Base-by-base conservation (phyloP, 495 filamentous ascomycete genomes). In the Hyaloscypha bicolor region DNA sequence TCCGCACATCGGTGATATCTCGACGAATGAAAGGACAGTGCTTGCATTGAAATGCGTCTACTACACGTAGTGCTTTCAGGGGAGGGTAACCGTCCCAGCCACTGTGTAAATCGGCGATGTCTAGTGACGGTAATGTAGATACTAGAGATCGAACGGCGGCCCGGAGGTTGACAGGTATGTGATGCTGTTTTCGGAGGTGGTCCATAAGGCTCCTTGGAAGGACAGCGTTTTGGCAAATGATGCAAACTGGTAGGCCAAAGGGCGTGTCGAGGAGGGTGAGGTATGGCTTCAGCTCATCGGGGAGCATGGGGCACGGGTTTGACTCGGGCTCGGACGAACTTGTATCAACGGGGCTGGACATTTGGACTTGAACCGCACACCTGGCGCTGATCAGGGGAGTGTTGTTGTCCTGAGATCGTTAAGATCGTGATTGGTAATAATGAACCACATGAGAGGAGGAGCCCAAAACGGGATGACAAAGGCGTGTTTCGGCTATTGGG, bases 141-240 rank as follows among this genome's bases (percentile, higher is more conserved):
- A 64, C 30, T 0, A 64, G 51, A 4, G 25, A 19, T 64, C 42
- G 22, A 29, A 64, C 62, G 31, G n/a, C 42, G 30, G 11, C 25
- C 29, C 62, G 22, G 12, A 64, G 21, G 16, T 64, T 22, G 9
- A 55, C n/a, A 1, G 62, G 62, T 25, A 64, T 16, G 0, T 64
- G 29, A 30, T 64, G 62, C n/a, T 64, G 62, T 55, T 64, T 64
- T 37, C 62, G 45, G n/a, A 64, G 62, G 29, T 64, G 62, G n/a
- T 64, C 62, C 1, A 22, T n/a, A 42, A 64, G 62, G 30, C 42
- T 55, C 31, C 33, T 55, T 11, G 62, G 62, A 14, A 64, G 48
- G 29, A 64, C 29, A 22, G 62, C 62, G 1, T n/a, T 35, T 55
- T 64, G 45, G 48, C 62, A 64, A 9, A 5, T 25, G 6, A 30